A percentile compares a stretch with the other conserved stretches of the same genome.
phyloP scores from a whole-genome alignment of 1,139 yeast genomes.

The Scheffersomyces insectosa region DNA sequence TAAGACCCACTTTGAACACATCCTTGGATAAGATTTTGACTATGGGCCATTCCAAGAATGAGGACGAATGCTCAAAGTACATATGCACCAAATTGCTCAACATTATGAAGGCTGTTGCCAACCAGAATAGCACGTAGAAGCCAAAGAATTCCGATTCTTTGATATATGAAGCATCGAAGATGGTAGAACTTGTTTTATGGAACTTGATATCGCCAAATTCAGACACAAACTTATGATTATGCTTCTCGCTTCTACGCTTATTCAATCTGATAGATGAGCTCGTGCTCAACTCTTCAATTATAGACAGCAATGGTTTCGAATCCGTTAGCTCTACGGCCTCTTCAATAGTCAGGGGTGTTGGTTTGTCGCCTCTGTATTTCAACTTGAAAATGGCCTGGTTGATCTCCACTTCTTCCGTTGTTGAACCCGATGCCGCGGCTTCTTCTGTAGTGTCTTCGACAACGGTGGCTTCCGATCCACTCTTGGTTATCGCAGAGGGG shows the following conservation, averaged over 20 bases:
- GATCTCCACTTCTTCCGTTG: conserved; percentile 3
- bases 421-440: conserved; percentile 3
- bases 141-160: conserved; percentile 57
- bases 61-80: conserved; percentile 21
- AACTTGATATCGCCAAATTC: conserved; percentile 48
- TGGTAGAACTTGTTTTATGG: conserved; percentile 40
- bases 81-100: conserved; percentile 50
- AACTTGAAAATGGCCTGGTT: neutral
- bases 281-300: conserved; percentile 3
- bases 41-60: conserved; percentile 49
- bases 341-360: neutral
- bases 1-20: conserved; percentile 59
- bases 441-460: neutral
- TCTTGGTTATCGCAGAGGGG: neutral
- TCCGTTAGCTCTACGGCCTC: neutral
- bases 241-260: conserved; percentile 3
- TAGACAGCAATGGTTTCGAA: neutral
- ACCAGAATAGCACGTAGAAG: conserved; percentile 68
- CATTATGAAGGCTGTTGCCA: conserved; percentile 56
- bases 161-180: conserved; percentile 48
- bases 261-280: conserved; percentile 4
- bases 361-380: neutral
- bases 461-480: neutral
- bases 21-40: conserved; percentile 54
- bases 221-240: conserved; percentile 20